Evolutionary conservation across 192 early-diverging fungal genomes (phyloP).

Genomic region (Entomortierella beljakovae): DNA sequence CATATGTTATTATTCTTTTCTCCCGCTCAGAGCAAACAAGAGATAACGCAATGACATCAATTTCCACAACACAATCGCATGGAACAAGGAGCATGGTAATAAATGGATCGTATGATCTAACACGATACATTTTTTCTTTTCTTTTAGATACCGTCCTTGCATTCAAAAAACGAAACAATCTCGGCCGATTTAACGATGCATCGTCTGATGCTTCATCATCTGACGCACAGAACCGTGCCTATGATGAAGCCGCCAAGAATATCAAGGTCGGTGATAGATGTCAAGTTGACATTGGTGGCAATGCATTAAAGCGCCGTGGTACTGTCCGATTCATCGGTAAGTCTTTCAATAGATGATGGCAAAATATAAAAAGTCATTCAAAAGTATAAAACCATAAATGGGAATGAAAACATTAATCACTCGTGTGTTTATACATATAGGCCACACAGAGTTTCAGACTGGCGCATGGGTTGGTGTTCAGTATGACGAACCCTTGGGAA

Average conservation of each 20-base stretch:
- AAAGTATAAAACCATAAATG: no score
- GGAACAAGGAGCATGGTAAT: neutral
- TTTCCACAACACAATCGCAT: no score
- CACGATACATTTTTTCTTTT: neutral
- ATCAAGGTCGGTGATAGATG: conserved; percentile 88
- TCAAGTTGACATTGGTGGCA: conserved; percentile 74
- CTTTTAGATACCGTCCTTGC: conserved; percentile 84
- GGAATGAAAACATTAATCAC: no score
- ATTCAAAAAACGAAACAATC: conserved; percentile 89
- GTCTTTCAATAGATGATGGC: neutral
- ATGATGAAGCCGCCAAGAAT: conserved; percentile 69
- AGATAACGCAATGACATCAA: no score
- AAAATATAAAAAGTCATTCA: no score
- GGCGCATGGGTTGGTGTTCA: conserved; percentile 96
- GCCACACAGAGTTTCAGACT: conserved; percentile 77
- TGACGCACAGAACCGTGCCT: conserved; percentile 57
- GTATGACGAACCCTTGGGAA: conserved; percentile 97
- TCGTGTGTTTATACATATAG: no score
- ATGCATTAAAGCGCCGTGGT: conserved; percentile 64
- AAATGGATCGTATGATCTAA: neutral
- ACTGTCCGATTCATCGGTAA: conserved; percentile 81
- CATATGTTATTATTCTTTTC: no score
- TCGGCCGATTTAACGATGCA: conserved; percentile 85
- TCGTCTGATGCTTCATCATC: conserved; percentile 53
- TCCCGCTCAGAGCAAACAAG: no score